Base-by-base conservation (phyloP, 192 early-diverging fungal genomes). In the Backusella tarrabulga region DNA sequence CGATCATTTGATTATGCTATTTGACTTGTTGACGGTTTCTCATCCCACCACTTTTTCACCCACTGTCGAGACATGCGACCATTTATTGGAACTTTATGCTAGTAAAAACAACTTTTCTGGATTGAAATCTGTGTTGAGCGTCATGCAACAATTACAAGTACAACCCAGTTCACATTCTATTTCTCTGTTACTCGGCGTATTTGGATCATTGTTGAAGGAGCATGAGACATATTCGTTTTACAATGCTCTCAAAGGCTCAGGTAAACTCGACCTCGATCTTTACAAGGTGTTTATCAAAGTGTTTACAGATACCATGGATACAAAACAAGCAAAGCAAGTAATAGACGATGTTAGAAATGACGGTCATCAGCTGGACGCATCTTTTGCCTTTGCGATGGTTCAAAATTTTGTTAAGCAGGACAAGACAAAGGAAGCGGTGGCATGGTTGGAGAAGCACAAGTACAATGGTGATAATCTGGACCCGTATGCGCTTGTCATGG, bases 401-500 rank as follows among this genome's bases (percentile, higher is more conserved):
- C 29, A 60, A 21, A 19, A 50, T n/a, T 54, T 60, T 54, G 54
- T 74, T 14, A 44, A 50, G 7, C 26, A 74, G 44, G 72, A 52
- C 4, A 29, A 32, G 23, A 54, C 50, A 54, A 15, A 54, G 19
- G 17, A 54, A 35, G 72, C 52, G n/a, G 34, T 60, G 8, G 32
- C 19, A 17, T 74, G 46, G 52, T 35, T 74, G 21, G 23, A 60
- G 46, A 60, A 32, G 1, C 17, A 29, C 52, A 35, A 60, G 15
- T 60, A 60, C 32, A 68, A 32, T 68, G 67, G 35, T 7, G n/a
- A 74, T 38, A 19, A 74, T 6, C 32, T 74, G 7, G 72, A 74
- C 19, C 21, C 34, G 9, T 60, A 60, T 74, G 72, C 72, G 5
- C 34, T 60, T 5, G 21, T 74, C 7, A 60, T 74, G 52, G 72